Conservation (phyloP, 176 grass and related monocot species). For the Secale cereale region DNA sequence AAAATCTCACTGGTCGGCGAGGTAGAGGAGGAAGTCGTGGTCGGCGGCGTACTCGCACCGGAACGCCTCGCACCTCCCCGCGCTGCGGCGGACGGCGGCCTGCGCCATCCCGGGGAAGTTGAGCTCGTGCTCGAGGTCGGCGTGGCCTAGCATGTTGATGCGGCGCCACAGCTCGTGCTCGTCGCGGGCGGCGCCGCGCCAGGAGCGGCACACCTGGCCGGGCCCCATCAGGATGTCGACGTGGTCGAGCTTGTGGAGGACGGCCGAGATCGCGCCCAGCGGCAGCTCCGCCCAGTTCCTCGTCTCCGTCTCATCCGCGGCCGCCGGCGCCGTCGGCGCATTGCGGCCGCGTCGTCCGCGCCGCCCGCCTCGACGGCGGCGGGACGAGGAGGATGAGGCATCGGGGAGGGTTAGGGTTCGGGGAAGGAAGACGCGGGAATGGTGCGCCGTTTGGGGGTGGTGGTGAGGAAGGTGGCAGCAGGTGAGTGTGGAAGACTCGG, state of each 20-base stretch:
- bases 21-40: background rate
- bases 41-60: background rate
- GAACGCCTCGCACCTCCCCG: constrained; percentile 2
- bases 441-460: too few species aligned
- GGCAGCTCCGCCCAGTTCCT: too few species aligned
- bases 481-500: too few species aligned
- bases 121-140: background rate
- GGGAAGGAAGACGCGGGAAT: background rate
- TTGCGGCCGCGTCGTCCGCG: background rate
- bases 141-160: background rate
- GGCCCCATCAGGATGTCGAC: too few species aligned
- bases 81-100: background rate
- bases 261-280: too few species aligned
- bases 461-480: too few species aligned
- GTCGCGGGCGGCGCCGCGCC: background rate
- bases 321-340: background rate
- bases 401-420: background rate
- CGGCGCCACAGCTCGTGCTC: constrained; percentile 3
- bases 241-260: too few species aligned
- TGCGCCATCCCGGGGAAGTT: background rate
- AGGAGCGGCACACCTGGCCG: background rate
- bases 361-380: background rate
- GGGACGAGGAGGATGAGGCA: background rate
- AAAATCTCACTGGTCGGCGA: background rate
- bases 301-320: background rate